Conservation (phyloP, 805 yeast genomes). For the Wickerhamiella kurtzmanii region DNA sequence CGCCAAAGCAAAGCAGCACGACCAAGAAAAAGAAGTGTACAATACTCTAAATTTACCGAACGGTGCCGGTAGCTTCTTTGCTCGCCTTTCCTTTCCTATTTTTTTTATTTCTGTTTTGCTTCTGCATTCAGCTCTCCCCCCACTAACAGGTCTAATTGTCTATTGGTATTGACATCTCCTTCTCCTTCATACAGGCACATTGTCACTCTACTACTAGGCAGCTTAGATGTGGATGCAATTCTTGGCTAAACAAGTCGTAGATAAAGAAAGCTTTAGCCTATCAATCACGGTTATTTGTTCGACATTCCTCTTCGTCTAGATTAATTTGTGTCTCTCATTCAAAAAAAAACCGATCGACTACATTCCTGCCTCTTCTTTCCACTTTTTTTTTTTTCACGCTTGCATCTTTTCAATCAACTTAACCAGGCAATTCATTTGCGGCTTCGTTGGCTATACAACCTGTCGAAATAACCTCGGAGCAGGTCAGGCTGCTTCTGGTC, state of each 20-base stretch:
- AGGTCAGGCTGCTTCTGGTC: too few species aligned
- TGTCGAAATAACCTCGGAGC: too few species aligned
- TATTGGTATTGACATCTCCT: too few species aligned
- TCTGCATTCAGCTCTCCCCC: not conserved
- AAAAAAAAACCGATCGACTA: too few species aligned
- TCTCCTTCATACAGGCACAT: too few species aligned
- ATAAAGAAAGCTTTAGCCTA: not conserved
- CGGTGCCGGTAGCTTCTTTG: not conserved
- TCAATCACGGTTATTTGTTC: not conserved
- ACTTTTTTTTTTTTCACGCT: too few species aligned
- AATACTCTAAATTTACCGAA: conserved; percentile 39
- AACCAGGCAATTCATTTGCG: too few species aligned
- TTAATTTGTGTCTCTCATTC: too few species aligned
- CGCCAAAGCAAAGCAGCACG: conserved; percentile 52
- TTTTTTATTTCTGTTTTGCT: not conserved
- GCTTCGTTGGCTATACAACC: not conserved
- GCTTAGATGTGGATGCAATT: not conserved
- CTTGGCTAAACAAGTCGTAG: not conserved
- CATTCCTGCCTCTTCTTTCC: too few species aligned
- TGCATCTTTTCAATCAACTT: too few species aligned
- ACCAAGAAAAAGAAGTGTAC: conserved; percentile 68
- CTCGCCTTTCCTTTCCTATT: not conserved
- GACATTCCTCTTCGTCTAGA: too few species aligned
- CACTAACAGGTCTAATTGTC: not conserved
- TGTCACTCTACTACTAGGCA: too few species aligned